Evolutionary conservation across 495 filamentous ascomycete species (phyloP), one percentile per base, ranked within the genome.

Genomic region (Friedmanniomyces simplex): DNA sequence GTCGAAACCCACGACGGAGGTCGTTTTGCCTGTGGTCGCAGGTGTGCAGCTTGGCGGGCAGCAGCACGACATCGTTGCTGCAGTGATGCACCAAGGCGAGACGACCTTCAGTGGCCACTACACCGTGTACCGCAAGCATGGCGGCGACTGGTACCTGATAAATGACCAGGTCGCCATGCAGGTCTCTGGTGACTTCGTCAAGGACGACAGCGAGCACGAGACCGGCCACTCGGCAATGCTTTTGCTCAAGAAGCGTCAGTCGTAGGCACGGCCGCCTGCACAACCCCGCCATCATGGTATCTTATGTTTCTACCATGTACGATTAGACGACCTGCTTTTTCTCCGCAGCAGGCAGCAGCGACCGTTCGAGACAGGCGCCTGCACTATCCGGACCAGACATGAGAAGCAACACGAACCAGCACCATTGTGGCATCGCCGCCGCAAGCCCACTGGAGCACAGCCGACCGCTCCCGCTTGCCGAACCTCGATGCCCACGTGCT

Each of bases 191-290:
- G 26, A 43, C 5, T n/a, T 52, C 2, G 25, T 63, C 1, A 42
- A 46, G 25, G 55, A 63, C 18, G n/a, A 18, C 12, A 20, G 16
- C n/a, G 57, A 50, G 47, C 11, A 10, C 25, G 59, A 53, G 18
- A 32, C 28, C 10, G 28, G 28, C 28, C 49, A 57, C 34, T 58
- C 47, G 18, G 34, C 30, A 11, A 50, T 63, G 30, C 30, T 63
- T 7, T 20, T 63, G 21, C 59, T 63, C 26, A 24, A 63, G 60
- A 63, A 51, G 45, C 21, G 30, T 1, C 34, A 52, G 21, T 21
- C 46, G 50, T 51, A 24, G 22, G 42, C 39, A 43, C 39, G 18
- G 5, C 18, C 18, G 39, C 39, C 39, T 37, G 34, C 34, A 16
- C 34, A 37, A 8, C 39, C 39, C 4, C 39, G 39, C 4, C 4